Evolutionary conservation across 2,329 filamentous ascomycete species (phyloP).

Genomic region (Colletotrichum eremochloae): DNA sequence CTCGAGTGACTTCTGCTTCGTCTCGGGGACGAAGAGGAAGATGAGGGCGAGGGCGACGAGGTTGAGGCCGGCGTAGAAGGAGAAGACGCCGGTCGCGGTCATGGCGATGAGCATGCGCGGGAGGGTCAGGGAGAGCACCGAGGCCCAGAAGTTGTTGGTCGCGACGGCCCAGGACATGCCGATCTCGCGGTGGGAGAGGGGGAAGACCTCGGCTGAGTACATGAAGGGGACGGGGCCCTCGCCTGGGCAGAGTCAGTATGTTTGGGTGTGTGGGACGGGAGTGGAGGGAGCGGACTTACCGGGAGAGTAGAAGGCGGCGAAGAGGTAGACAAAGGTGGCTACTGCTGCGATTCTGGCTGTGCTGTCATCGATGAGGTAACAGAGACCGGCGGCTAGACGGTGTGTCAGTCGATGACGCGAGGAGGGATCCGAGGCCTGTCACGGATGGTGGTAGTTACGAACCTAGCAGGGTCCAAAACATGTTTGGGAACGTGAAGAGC

Average conservation of each 20-base stretch:
- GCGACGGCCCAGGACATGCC: slow-evolving; percentile 75
- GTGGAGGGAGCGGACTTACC: slow-evolving; percentile 50
- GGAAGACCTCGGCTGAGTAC: slow-evolving; percentile 74
- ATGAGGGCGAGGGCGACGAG: slow-evolving; percentile 60
- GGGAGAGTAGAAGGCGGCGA: slow-evolving; percentile 75
- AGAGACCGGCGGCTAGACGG: slow-evolving; percentile 53
- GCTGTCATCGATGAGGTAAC: slow-evolving; percentile 52
- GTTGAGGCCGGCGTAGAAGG: slow-evolving; percentile 63
- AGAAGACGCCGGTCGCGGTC: slow-evolving; percentile 54
- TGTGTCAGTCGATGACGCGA: background rate
- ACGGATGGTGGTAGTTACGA: slow-evolving; percentile 18
- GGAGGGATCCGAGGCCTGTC: background rate
- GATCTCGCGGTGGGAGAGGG: slow-evolving; percentile 72
- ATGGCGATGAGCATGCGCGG: slow-evolving; percentile 60
- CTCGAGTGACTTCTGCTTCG: slow-evolving; percentile 64
- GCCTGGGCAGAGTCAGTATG: slow-evolving; percentile 35
- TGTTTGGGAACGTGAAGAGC: slow-evolving; percentile 76
- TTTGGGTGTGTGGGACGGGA: too few species aligned
- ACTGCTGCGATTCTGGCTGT: slow-evolving; percentile 65
- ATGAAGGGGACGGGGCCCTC: slow-evolving; percentile 74
- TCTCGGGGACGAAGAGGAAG: slow-evolving; percentile 64
- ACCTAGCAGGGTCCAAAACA: slow-evolving; percentile 71
- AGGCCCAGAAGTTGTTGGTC: slow-evolving; percentile 68
- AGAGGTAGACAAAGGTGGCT: slow-evolving; percentile 74
- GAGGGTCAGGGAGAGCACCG: slow-evolving; percentile 65